phyloP scores from a whole-genome alignment of 805 yeast species.

The Saturnispora dispora region DNA sequence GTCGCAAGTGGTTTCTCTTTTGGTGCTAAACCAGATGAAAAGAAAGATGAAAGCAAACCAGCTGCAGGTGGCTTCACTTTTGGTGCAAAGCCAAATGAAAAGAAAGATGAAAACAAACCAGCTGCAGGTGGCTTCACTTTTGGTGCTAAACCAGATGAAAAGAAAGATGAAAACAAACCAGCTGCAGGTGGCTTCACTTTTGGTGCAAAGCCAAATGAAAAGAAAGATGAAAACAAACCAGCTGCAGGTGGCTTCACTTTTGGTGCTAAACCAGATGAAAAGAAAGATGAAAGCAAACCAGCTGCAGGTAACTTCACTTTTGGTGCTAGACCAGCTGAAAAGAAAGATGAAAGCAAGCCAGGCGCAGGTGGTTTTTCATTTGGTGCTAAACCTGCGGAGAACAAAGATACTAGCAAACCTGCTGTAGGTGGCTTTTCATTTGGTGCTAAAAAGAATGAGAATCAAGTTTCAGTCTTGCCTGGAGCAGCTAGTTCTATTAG shows the following conservation, averaged over 20 bases:
- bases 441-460: conserved; percentile 14
- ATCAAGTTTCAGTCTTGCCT: conserved; percentile 1
- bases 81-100: conserved; percentile 9
- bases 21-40: conserved; percentile 9
- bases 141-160: conserved; percentile 12
- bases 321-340: conserved; percentile 14
- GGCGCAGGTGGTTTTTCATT: conserved; percentile 4
- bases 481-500: conserved; percentile 4
- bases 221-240: background rate
- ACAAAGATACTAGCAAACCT: conserved; percentile 8
- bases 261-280: conserved; percentile 10
- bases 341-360: conserved; percentile 11
- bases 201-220: conserved; percentile 8
- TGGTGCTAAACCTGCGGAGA: conserved; percentile 8
- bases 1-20: conserved; percentile 4
- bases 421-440: conserved; percentile 14
- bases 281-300: conserved; percentile 7
- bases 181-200: conserved; percentile 11
- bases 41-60: conserved; percentile 6
- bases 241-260: conserved; percentile 12
- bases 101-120: conserved; percentile 9
- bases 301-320: conserved; percentile 12
- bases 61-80: conserved; percentile 10
- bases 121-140: conserved; percentile 13
- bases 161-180: conserved; percentile 7